A percentile compares a stretch with the other conserved stretches of the same genome.
These are phyloP conservation scores for Aspergillus tubingensis DNA, from an alignment of 2,329 filamentous ascomycete genomes.

Conservation along the genomic window DNA sequence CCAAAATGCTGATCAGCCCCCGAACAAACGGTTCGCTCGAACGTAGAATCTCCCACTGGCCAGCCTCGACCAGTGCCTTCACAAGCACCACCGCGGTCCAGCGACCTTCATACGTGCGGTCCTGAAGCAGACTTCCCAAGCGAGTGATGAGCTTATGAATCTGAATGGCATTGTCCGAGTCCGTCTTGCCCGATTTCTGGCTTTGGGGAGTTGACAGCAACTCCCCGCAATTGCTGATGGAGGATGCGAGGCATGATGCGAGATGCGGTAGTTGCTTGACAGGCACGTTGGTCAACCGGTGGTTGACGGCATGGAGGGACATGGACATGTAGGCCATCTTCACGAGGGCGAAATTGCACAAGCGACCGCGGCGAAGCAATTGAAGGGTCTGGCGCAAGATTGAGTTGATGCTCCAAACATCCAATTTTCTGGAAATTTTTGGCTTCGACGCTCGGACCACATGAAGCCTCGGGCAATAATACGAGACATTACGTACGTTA, in stretches of 20 bases:
- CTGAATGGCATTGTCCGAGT: conserved; percentile 67
- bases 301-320: conserved; percentile 46
- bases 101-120: conserved; percentile 70
- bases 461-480: conserved; percentile 28
- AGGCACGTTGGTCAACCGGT: conserved; percentile 67
- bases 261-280: conserved; percentile 73
- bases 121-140: conserved; percentile 74
- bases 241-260: conserved; percentile 66
- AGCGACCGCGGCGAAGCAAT: neutral
- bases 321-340: conserved; percentile 37
- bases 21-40: conserved; percentile 74
- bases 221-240: conserved; percentile 56
- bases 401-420: neutral
- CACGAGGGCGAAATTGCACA: neutral
- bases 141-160: conserved; percentile 81
- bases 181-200: conserved; percentile 62
- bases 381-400: conserved; percentile 3
- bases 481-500: conserved; percentile 29
- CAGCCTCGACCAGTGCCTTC: conserved; percentile 79
- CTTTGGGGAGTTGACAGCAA: conserved; percentile 64
- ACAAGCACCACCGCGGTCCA: conserved; percentile 77
- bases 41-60: conserved; percentile 79
- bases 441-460: conserved; percentile 31
- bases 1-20: conserved; percentile 72
- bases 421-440: conserved; percentile 2